Percentiles rank a stretch among this genome's conserved stretches.
phyloP scores from a whole-genome alignment of 1,139 yeast genomes.

The Zygosaccharomyces sapae region DNA sequence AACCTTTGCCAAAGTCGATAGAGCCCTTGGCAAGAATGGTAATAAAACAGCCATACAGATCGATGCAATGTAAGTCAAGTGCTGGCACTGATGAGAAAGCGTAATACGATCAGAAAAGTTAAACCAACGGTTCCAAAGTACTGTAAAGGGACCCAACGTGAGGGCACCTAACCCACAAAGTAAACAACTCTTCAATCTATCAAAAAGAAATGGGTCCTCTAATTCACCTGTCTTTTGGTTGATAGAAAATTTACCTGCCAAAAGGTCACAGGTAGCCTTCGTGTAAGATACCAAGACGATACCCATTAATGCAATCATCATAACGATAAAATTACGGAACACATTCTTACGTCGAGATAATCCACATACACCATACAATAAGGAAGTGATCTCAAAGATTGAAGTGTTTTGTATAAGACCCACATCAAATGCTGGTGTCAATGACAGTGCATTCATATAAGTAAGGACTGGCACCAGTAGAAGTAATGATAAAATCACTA shows the following conservation, averaged over 20 bases:
- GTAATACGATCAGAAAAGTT: constrained; percentile 12
- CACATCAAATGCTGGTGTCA: constrained; percentile 20
- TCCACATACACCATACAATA: constrained; percentile 25
- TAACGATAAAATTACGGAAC: constrained; percentile 23
- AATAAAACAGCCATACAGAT: constrained; percentile 22
- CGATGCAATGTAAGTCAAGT: constrained; percentile 24
- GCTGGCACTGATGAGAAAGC: constrained; percentile 20
- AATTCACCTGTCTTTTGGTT: constrained; percentile 20
- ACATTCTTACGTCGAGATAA: constrained; percentile 18
- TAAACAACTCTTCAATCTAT: constrained; percentile 23
- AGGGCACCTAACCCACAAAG: constrained; percentile 24
- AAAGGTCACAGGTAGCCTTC: constrained; percentile 20
- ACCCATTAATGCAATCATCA: constrained; percentile 25
- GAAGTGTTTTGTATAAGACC: constrained; percentile 21
- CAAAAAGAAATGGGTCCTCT: constrained; percentile 24
- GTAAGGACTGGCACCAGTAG: constrained; percentile 12
- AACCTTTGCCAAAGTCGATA: constrained; percentile 18
- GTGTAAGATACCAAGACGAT: constrained; percentile 20
- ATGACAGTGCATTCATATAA: constrained; percentile 15
- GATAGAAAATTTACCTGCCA: constrained; percentile 19
- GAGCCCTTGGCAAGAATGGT: constrained; percentile 21
- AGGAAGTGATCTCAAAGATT: constrained; percentile 20
- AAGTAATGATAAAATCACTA: constrained; percentile 12
- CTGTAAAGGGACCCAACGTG: constrained; percentile 22
- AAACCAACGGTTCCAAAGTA: constrained; percentile 20